These are phyloP conservation scores for Gentiana dahurica DNA, from an alignment of 257 asterid genomes.

Conservation along the genomic window DNA sequence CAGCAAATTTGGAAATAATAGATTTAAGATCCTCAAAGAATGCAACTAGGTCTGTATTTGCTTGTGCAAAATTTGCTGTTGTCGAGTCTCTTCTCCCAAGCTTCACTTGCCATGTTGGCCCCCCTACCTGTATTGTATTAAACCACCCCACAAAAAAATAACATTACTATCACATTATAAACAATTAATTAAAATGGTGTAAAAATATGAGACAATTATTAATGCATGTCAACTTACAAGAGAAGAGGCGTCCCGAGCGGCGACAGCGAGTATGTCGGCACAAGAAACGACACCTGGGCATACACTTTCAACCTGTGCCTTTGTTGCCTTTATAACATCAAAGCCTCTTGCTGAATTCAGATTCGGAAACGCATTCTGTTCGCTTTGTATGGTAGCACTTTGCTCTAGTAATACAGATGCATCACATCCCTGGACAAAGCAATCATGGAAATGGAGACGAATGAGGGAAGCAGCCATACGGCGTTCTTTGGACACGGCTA, in stretches of 20 bases:
- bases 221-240: slow-evolving; percentile 3
- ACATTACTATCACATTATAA: too few species aligned
- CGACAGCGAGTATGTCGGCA: slow-evolving; percentile 19
- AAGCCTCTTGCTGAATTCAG: slow-evolving; percentile 15
- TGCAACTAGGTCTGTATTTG: not conserved
- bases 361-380: slow-evolving; percentile 10
- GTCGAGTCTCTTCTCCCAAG: slow-evolving; percentile 10
- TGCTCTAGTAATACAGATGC: slow-evolving; percentile 18
- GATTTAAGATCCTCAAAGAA: too few species aligned
- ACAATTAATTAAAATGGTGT: too few species aligned
- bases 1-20: too few species aligned
- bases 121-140: slow-evolving; percentile 18
- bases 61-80: slow-evolving; percentile 15
- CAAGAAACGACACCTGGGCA: slow-evolving; percentile 20
- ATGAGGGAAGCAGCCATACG: too few species aligned
- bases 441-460: too few species aligned
- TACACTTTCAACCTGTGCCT: slow-evolving; percentile 1
- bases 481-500: slow-evolving; percentile 8
- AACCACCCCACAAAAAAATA: too few species aligned
- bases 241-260: slow-evolving; percentile 20
- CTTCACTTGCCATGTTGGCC: slow-evolving; percentile 23
- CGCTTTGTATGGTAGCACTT: slow-evolving; percentile 7
- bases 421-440: not conserved
- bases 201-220: not conserved
- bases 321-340: slow-evolving; percentile 6